Base-by-base conservation (phyloP, 805 yeast genomes). In the Wickerhamomyces queroliae region DNA sequence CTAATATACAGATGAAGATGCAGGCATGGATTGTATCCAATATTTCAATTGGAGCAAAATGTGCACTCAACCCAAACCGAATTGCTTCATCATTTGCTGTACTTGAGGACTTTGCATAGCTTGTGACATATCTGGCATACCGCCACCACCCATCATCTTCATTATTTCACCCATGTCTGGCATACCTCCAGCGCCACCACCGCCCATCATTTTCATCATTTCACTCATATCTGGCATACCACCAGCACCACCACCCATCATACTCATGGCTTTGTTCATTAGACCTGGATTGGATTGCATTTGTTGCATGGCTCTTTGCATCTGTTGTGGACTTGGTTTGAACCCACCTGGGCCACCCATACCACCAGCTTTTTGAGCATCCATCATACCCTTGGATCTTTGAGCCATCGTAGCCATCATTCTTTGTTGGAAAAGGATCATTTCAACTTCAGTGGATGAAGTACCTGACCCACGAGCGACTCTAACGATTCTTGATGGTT, bases 381-480 rank as follows among this genome's bases (percentile, higher is more conserved):
- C 74, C 65, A 72, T 70, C 69, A 76, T 67, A 30, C 74, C 60
- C 50, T 67, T 76, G 30, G 75, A 78, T 34, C 72, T 72, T 59
- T 82, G 83, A 2, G 96, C 96, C 93, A 91, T 86, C 38, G 80
- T 72, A 1, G 95, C 88, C 95, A 93, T 89, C 83, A 88, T 84
- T 61, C 84, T 78, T 61, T 86, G 95, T 64, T 93, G 98, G 66
- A 80, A 72, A 46, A 91, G 68, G 24, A 91, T 86, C 75, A 89
- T 87, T 60, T 91, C 97, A 22, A 91, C 96, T 49, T 91, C 98
- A 7, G 87, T 77, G 1, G 84, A 95, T 2, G 93, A 68, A 19
- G 96, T 87, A 18, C 98, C 99, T 3, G 96, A 81, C 8, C 99
- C 99, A 48, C 86, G 74, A 0, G 98, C 98, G 5, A 91, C 91